Base-by-base conservation (phyloP, 2,329 filamentous ascomycete species). In the Cladorrhinum sp. region DNA sequence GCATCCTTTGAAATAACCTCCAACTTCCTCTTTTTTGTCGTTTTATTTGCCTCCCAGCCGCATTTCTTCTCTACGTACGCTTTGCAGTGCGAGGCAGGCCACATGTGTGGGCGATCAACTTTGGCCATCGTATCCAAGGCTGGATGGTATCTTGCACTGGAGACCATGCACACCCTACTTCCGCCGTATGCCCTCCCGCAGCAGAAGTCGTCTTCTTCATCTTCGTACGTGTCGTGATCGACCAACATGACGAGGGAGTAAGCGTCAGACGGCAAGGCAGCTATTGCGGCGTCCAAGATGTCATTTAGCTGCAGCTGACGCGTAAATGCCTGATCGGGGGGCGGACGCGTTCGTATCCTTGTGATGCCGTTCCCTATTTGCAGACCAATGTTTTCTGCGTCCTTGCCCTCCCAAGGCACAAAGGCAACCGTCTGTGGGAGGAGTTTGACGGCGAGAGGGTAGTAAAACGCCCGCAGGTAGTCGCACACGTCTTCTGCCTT, bases 101-200 rank as follows among this genome's bases (percentile, higher is more conserved):
- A 91, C 63, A 80, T 79, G 70, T 91, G 87, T 1, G 69, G 67
- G 16, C 72, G 66, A 42, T 85, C 76, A 3, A 77, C 71, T 1
- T 62, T 66, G 0, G 71, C 76, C 1, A 71, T 61, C 3, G 74
- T 67, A 16, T 80, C 78, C 21, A 86, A 73, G 0, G 64, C 59
- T 0, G 87, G 87, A 52, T 85, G 76, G 64, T 90, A 89, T 24
- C 87, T 75, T 9, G 87, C 85, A 0, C 76, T 80, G 0, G 82
- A 86, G 0, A 91, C 83, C 1, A 89, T 80, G 0, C 81, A 80
- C 1, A 90, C 80, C 3, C 87, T 77, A 60, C 82, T 85, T 0
- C 80, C 84, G 0, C 87, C 87, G 68, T 86, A 91, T 0, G 87
- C 86, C 26, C 86, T 74, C 0, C 87, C 87, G 63, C 86, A 88